phyloP scores from a whole-genome alignment of 768 basidiomycete genomes.

The Cubamyces lactineus region DNA sequence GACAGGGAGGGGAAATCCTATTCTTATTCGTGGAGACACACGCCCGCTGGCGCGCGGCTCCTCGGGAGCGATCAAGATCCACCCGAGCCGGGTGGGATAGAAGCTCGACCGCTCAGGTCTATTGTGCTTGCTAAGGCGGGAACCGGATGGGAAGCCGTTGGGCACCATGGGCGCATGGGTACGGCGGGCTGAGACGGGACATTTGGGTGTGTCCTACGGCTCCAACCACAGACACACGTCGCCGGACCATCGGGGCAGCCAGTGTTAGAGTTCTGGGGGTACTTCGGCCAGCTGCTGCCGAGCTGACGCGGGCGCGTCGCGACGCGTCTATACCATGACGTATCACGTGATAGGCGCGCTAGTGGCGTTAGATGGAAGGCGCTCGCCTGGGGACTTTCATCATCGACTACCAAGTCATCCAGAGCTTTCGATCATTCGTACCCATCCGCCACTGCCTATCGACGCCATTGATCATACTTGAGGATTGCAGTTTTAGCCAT shows the following conservation, averaged over 20 bases:
- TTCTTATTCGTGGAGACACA: constrained; percentile 1
- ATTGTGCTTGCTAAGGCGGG: no score
- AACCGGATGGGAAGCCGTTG: no score
- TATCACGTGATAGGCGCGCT: constrained; percentile 18
- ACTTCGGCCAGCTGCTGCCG: no score
- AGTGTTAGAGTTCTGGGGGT: no score
- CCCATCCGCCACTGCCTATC: not conserved
- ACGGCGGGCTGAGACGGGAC: no score
- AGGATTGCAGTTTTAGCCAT: not conserved
- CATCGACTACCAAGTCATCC: constrained; percentile 6
- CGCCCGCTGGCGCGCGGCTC: not conserved
- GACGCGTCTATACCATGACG: constrained; percentile 2
- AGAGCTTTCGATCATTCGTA: constrained; percentile 5
- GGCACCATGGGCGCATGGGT: no score
- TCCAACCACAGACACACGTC: no score
- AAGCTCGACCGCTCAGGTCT: no score
- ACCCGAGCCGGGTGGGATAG: not conserved
- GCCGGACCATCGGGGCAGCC: no score
- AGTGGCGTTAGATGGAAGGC: constrained; percentile 13
- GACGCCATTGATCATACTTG: not conserved
- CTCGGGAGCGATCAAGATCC: constrained; percentile 16
- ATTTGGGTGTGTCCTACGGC: no score
- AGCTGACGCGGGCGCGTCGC: constrained; percentile 5
- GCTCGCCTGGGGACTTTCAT: not conserved
- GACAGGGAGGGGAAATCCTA: constrained; percentile 3